phyloP scores from a whole-genome alignment of 2,329 filamentous ascomycete species.

The Tolypocladium tundrense region DNA sequence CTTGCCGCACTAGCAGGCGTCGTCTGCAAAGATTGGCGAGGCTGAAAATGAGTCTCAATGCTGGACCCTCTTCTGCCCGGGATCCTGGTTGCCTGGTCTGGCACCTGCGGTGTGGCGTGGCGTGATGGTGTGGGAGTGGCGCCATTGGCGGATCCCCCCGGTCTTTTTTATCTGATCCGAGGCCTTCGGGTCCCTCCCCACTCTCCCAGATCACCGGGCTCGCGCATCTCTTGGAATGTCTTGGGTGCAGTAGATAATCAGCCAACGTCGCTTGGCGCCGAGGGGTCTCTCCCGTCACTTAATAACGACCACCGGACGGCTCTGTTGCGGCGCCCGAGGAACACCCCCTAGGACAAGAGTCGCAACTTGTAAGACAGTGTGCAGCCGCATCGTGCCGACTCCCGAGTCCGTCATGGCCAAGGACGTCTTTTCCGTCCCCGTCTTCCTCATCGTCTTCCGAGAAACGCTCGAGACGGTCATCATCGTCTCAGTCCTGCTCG shows the following conservation, averaged over 20 bases:
- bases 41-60: not conserved
- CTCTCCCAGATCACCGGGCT: not conserved
- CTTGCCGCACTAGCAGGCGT: not conserved
- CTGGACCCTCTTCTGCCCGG: not conserved
- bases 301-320: not conserved
- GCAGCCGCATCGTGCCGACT: not conserved
- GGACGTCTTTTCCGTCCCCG: constrained; percentile 65
- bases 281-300: not conserved
- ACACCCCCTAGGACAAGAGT: not conserved
- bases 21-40: not conserved
- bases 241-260: not conserved
- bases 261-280: not conserved
- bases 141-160: not conserved
- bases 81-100: not conserved
- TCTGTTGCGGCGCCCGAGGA: not conserved
- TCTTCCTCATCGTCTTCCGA: constrained; percentile 87
- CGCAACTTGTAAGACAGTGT: not conserved
- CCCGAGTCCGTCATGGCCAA: constrained; percentile 38
- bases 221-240: not conserved
- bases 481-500: constrained; percentile 76
- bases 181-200: not conserved
- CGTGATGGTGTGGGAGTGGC: not conserved
- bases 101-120: not conserved
- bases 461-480: constrained; percentile 77
- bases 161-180: constrained; percentile 1